These are phyloP conservation scores for Sporothrix schenckii DNA, from an alignment of 2,329 filamentous ascomycete species.

Conservation along the genomic window DNA sequence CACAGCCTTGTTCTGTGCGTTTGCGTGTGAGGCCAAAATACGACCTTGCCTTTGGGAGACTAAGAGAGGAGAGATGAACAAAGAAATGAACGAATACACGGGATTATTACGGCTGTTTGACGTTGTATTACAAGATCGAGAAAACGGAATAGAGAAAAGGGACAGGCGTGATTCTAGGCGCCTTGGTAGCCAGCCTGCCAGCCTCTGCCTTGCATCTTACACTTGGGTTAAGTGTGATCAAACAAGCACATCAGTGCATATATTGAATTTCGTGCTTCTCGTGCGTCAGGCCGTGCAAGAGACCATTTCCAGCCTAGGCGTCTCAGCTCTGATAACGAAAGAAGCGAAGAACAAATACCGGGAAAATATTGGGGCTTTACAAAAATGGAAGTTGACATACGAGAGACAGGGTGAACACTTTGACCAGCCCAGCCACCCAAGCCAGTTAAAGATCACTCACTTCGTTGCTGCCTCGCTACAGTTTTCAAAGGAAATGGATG, in stretches of 20 bases:
- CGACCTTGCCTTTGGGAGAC: background rate
- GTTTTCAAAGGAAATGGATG: too few relatives aligned
- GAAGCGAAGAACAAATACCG: background rate
- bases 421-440: too few relatives aligned
- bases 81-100: background rate
- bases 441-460: too few relatives aligned
- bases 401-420: too few relatives aligned
- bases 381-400: too few relatives aligned
- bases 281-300: background rate
- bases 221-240: background rate
- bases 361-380: background rate
- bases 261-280: background rate
- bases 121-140: constrained; percentile 13
- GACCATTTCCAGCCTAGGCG: too few relatives aligned
- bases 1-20: constrained; percentile 3
- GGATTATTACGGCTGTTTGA: background rate
- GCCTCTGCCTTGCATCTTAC: background rate
- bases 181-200: background rate
- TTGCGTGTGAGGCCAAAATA: background rate
- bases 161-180: background rate
- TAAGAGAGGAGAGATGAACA: background rate
- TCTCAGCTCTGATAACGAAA: background rate
- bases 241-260: background rate
- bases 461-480: too few relatives aligned
- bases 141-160: background rate